These are phyloP conservation scores for Anthracocystis setariae DNA, from an alignment of 1,284 basidiomycete species.

Conservation along the genomic window DNA sequence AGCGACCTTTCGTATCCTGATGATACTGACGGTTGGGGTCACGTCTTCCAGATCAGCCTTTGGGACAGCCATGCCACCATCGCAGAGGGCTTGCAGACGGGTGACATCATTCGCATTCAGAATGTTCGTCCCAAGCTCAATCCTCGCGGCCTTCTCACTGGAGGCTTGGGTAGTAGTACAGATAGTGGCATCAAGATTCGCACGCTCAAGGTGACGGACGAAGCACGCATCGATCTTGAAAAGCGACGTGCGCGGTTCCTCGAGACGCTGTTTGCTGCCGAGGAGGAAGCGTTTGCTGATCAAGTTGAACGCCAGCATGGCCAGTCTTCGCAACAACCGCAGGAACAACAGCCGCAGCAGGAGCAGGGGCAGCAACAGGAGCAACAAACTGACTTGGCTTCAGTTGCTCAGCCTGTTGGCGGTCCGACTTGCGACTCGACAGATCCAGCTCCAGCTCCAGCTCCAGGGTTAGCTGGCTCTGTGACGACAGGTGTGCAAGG, in stretches of 20 bases:
- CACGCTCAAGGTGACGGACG: constrained; percentile 35
- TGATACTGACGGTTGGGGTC: constrained; percentile 42
- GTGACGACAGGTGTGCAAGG: neutral
- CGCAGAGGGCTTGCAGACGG: constrained; percentile 42
- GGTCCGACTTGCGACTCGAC: too few relatives aligned
- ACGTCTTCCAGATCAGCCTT: constrained; percentile 57
- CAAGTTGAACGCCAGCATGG: constrained; percentile 19
- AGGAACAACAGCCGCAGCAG: constrained; percentile 12
- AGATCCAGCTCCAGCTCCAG: too few relatives aligned
- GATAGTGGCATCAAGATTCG: constrained; percentile 52
- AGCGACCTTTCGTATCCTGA: constrained; percentile 33
- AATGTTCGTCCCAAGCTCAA: constrained; percentile 53
- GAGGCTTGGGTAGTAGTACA: constrained; percentile 46
- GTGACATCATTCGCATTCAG: constrained; percentile 55
- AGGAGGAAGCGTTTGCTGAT: constrained; percentile 35
- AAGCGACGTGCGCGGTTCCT: constrained; percentile 24
- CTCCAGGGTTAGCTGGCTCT: neutral
- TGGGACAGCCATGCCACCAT: constrained; percentile 56
- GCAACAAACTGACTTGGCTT: too few relatives aligned
- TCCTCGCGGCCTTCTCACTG: constrained; percentile 44
- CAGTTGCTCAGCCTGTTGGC: too few relatives aligned
- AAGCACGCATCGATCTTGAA: constrained; percentile 31
- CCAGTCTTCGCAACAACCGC: constrained; percentile 1
- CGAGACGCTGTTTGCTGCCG: constrained; percentile 18
- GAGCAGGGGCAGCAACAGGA: constrained; percentile 1